Conservation (phyloP, 139 green algal species). For the Picochlorum sp. region DNA sequence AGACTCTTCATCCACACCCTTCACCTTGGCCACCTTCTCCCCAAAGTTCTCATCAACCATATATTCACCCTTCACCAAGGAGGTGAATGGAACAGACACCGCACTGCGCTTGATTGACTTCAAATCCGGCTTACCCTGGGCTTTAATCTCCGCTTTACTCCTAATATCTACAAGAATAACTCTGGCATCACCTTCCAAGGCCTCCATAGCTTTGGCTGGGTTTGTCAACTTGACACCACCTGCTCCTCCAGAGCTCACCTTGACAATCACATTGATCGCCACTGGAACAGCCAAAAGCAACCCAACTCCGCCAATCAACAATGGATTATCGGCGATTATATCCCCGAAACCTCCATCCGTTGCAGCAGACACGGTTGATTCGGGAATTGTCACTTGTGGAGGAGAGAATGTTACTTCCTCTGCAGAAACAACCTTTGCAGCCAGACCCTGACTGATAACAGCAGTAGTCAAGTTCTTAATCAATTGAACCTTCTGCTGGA, state of each 20-base stretch:
- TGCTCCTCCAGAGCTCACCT: not conserved
- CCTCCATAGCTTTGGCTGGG: slow-evolving; percentile 22
- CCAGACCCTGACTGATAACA: not conserved
- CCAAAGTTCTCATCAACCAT: slow-evolving; percentile 28
- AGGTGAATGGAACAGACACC: slow-evolving; percentile 21
- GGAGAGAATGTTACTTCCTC: slow-evolving; percentile 10
- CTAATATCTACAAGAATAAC: slow-evolving; percentile 34
- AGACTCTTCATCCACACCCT: slow-evolving; percentile 14
- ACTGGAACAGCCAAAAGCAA: slow-evolving; percentile 15
- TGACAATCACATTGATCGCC: slow-evolving; percentile 10
- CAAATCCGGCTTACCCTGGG: slow-evolving; percentile 31
- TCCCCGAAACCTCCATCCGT: slow-evolving; percentile 1
- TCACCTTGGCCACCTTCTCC: slow-evolving; percentile 26
- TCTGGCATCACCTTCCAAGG: slow-evolving; percentile 14
- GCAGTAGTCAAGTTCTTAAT: not conserved
- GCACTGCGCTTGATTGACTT: slow-evolving; percentile 13
- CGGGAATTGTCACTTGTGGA: slow-evolving; percentile 6
- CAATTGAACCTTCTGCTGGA: too few species aligned
- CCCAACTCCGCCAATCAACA: slow-evolving; percentile 13
- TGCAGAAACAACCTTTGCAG: slow-evolving; percentile 2
- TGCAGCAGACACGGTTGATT: slow-evolving; percentile 7
- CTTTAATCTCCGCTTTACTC: slow-evolving; percentile 27
- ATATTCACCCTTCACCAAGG: slow-evolving; percentile 10
- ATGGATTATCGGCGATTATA: slow-evolving; percentile 19
- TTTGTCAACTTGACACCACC: slow-evolving; percentile 21